Conservation (phyloP, 345 rosid genomes). For the Hibiscus tridactylites region DNA sequence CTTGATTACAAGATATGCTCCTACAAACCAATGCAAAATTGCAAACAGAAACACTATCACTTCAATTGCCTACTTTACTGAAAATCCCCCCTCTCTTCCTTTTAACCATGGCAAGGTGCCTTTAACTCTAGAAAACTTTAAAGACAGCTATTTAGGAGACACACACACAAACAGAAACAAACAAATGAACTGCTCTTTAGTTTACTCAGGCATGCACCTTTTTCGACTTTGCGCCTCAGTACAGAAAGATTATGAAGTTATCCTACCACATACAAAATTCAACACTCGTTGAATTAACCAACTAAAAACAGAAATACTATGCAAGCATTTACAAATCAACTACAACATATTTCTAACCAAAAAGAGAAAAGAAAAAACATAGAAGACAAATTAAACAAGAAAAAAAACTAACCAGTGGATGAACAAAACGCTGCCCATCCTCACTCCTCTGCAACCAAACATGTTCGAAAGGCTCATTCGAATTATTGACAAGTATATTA, state of each 20-base stretch:
- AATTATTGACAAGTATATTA: constrained; percentile 56
- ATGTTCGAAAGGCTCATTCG: constrained; percentile 65
- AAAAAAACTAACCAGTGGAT: constrained; percentile 63
- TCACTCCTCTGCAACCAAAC: constrained; percentile 68
- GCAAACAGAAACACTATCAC: neutral
- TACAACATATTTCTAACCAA: neutral
- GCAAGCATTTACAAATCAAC: neutral
- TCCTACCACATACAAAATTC: neutral
- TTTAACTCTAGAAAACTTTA: neutral
- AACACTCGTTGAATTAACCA: neutral
- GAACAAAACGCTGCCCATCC: constrained; percentile 53
- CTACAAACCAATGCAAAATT: neutral
- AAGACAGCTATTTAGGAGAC: neutral
- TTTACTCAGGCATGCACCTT: neutral
- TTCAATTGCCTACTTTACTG: neutral
- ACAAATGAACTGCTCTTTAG: neutral
- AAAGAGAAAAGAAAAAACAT: neutral
- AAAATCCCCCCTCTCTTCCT: neutral
- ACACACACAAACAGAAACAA: neutral
- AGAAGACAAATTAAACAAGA: neutral
- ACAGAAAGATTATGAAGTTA: neutral
- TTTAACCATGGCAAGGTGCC: neutral
- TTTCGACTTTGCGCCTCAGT: neutral
- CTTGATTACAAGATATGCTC: neutral
- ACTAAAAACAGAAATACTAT: neutral